Percentiles rank a stretch among this genome's conserved stretches.
phyloP scores from a whole-genome alignment of 1,139 yeast species.

The Candida smagusa region DNA sequence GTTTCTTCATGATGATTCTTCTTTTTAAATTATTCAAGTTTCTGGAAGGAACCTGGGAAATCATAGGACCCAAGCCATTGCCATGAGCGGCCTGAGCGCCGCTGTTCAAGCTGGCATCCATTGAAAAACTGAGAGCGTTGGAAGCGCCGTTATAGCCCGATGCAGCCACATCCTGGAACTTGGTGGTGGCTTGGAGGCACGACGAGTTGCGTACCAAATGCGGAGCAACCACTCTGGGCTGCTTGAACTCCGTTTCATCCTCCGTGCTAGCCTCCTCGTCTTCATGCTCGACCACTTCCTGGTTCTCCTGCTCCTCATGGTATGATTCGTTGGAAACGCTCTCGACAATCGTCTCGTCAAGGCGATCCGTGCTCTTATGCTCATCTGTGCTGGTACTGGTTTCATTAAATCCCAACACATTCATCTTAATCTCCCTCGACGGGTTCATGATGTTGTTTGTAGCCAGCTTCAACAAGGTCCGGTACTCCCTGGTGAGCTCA shows the following conservation, averaged over 20 bases:
- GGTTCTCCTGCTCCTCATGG: constrained; percentile 11
- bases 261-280: constrained; percentile 9
- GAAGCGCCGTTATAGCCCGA: constrained; percentile 76
- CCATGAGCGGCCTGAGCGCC: constrained; percentile 34
- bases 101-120: constrained; percentile 45
- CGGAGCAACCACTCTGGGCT: constrained; percentile 12
- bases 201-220: constrained; percentile 26
- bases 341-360: constrained; percentile 16
- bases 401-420: constrained; percentile 19
- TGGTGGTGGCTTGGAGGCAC: constrained; percentile 27
- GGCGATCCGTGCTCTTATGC: constrained; percentile 11
- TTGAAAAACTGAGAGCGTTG: constrained; percentile 36
- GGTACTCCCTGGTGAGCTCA: constrained; percentile 39
- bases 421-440: constrained; percentile 19
- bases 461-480: constrained; percentile 34
- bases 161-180: constrained; percentile 67
- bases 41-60: constrained; percentile 66
- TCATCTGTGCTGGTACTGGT: constrained; percentile 33
- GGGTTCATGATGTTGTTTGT: constrained; percentile 32
- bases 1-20: constrained; percentile 43
- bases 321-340: constrained; percentile 8
- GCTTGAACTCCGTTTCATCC: constrained; percentile 14
- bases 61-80: constrained; percentile 69
- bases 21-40: constrained; percentile 60
- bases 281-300: constrained; percentile 10